Evolutionary conservation across 441 rosid species (phyloP).

Genomic region (Arabidopsis hybrid): DNA sequence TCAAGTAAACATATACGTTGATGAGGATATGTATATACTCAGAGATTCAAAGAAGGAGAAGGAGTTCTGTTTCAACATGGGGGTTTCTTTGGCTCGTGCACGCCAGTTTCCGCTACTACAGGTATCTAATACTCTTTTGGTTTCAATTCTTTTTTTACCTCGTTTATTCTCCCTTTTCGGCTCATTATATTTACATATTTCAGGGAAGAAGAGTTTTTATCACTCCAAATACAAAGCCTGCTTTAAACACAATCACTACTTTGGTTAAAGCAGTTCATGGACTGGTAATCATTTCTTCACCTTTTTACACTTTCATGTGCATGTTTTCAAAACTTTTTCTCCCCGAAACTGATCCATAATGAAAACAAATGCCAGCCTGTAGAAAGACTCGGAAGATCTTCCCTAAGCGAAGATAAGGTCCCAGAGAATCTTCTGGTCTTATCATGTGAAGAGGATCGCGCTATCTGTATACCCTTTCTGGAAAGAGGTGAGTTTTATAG

Average conservation of each 20-base stretch:
- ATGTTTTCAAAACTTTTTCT: background rate
- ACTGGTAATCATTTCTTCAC: constrained; percentile 52
- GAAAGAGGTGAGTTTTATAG: constrained; percentile 61
- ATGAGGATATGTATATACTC: constrained; percentile 71
- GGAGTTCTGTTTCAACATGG: constrained; percentile 82
- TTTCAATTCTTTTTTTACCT: constrained; percentile 21
- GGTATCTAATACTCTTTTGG: constrained; percentile 48
- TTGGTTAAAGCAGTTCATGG: constrained; percentile 76
- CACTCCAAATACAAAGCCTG: constrained; percentile 75
- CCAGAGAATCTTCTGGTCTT: constrained; percentile 69
- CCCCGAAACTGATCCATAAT: constrained; percentile 14
- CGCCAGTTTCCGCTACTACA: constrained; percentile 64
- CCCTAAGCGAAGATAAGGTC: constrained; percentile 55
- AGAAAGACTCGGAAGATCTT: constrained; percentile 66
- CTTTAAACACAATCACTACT: constrained; percentile 64
- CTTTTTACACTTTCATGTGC: constrained; percentile 3
- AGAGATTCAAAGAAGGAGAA: constrained; percentile 84
- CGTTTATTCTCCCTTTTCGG: background rate
- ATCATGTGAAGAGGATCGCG: constrained; percentile 80
- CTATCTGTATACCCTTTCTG: constrained; percentile 62
- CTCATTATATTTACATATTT: constrained; percentile 30
- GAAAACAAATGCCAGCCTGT: constrained; percentile 59
- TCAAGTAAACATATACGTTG: constrained; percentile 71
- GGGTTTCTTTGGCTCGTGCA: constrained; percentile 74
- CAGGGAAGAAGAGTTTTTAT: constrained; percentile 76